Conservation (phyloP, 306 rosid species). For the Trifolium repens region DNA sequence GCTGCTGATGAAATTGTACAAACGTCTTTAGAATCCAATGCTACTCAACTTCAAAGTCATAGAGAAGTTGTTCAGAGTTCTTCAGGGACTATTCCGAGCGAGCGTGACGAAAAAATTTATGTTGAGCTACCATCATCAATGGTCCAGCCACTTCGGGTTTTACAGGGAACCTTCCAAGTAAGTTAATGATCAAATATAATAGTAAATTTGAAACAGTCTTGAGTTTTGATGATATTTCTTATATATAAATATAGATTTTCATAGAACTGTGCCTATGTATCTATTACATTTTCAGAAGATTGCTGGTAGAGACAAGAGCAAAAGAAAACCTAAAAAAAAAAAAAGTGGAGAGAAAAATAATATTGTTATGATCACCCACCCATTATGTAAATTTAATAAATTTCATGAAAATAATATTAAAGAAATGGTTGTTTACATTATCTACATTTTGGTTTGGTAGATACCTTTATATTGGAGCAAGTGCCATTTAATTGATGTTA, state of each 20-base stretch:
- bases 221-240: slow-evolving; percentile 27
- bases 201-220: slow-evolving; percentile 19
- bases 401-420: not conserved
- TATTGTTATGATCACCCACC: not conserved
- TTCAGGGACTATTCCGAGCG: slow-evolving; percentile 88
- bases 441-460: slow-evolving; percentile 17
- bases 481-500: slow-evolving; percentile 8
- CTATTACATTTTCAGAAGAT: slow-evolving; percentile 21
- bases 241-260: slow-evolving; percentile 27
- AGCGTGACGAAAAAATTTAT: slow-evolving; percentile 87
- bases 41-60: slow-evolving; percentile 54
- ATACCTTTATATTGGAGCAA: slow-evolving; percentile 11
- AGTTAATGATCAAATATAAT: slow-evolving; percentile 46
- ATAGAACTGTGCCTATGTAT: not conserved
- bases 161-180: slow-evolving; percentile 94
- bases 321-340: not conserved
- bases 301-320: slow-evolving; percentile 15
- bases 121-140: slow-evolving; percentile 87
- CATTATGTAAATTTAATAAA: not conserved
- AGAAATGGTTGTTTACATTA: slow-evolving; percentile 3
- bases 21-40: slow-evolving; percentile 56
- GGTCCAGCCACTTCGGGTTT: slow-evolving; percentile 88
- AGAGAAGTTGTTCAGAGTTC: slow-evolving; percentile 58
- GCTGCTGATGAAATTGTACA: slow-evolving; percentile 51
- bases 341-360: slow-evolving; percentile 15